Percentiles rank a stretch among this genome's conserved stretches.
These are phyloP conservation scores for Ochetophila trinervis DNA, from an alignment of 306 rosid species.

Conservation along the genomic window DNA sequence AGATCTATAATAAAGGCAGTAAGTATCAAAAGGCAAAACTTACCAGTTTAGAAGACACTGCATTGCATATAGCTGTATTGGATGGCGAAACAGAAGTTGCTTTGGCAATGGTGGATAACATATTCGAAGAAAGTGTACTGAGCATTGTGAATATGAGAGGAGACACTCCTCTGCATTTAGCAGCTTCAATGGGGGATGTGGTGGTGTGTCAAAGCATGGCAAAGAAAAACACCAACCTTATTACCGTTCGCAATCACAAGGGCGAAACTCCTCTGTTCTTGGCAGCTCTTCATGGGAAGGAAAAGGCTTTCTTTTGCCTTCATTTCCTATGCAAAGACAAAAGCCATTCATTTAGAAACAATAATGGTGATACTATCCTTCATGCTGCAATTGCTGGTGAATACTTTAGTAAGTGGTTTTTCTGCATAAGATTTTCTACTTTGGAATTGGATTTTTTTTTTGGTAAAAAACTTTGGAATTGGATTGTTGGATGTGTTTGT, in stretches of 20 bases:
- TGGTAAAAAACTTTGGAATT: not conserved
- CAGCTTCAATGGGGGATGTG: constrained; percentile 18
- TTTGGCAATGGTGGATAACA: constrained; percentile 1
- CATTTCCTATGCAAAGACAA: not conserved
- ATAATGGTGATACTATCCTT: constrained; percentile 22
- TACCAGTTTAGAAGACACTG: constrained; percentile 22
- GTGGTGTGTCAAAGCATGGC: constrained; percentile 9
- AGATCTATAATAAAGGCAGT: not conserved
- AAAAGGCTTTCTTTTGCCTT: constrained; percentile 12
- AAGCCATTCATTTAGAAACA: not conserved
- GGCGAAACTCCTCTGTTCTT: constrained; percentile 31
- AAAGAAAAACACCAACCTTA: not conserved
- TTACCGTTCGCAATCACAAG: not conserved
- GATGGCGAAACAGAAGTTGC: constrained; percentile 16
- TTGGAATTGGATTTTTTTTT: too few species aligned
- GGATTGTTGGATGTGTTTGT: not conserved
- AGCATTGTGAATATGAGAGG: constrained; percentile 3
- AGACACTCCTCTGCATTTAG: constrained; percentile 24
- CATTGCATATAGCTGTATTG: constrained; percentile 24
- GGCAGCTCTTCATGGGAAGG: constrained; percentile 27
- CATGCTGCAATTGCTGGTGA: constrained; percentile 23
- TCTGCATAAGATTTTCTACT: not conserved
- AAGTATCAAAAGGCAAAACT: constrained; percentile 10
- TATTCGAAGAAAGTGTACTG: not conserved
- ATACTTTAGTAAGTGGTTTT: constrained; percentile 18